Conservation (phyloP, 2,329 filamentous ascomycete genomes). For the Penicillium sp. region DNA sequence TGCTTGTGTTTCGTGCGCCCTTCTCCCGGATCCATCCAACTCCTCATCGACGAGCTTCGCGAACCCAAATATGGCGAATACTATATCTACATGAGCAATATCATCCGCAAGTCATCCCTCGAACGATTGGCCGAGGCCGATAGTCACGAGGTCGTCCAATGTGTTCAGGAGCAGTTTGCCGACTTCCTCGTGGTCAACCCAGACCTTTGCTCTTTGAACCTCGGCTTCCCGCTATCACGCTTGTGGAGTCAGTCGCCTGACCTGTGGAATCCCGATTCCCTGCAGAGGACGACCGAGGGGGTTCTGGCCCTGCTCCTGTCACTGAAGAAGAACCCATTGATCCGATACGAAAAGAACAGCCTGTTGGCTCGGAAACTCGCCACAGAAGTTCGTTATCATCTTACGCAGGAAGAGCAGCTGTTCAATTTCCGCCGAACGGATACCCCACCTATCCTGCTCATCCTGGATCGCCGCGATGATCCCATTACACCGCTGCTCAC, state of each 20-base stretch:
- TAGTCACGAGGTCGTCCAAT: conserved; percentile 93
- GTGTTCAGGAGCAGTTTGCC: conserved; percentile 93
- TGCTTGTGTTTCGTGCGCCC: conserved; percentile 93
- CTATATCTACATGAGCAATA: conserved; percentile 95
- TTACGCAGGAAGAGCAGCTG: conserved; percentile 92
- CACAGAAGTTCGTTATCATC: conserved; percentile 86
- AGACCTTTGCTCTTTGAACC: conserved; percentile 81
- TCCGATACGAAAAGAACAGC: conserved; percentile 92
- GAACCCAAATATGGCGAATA: conserved; percentile 99
- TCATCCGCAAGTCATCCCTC: conserved; percentile 93
- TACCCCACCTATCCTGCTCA: conserved; percentile 87
- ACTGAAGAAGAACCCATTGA: conserved; percentile 94
- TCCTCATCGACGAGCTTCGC: conserved; percentile 90
- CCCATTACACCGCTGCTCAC: conserved; percentile 92
- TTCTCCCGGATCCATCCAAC: conserved; percentile 88
- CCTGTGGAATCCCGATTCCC: conserved; percentile 84
- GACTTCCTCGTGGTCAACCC: conserved; percentile 96
- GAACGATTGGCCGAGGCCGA: conserved; percentile 95
- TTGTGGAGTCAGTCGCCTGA: conserved; percentile 85
- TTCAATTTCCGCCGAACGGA: conserved; percentile 97
- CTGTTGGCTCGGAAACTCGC: conserved; percentile 89
- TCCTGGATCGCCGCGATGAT: conserved; percentile 90
- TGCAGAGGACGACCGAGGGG: conserved; percentile 86
- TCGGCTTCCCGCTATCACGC: conserved; percentile 72
- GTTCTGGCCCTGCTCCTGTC: conserved; percentile 81